A percentile compares a stretch with the other conserved stretches of the same genome.
Conservation (phyloP, 305 asterid species). For the Fraxinus albicans region DNA sequence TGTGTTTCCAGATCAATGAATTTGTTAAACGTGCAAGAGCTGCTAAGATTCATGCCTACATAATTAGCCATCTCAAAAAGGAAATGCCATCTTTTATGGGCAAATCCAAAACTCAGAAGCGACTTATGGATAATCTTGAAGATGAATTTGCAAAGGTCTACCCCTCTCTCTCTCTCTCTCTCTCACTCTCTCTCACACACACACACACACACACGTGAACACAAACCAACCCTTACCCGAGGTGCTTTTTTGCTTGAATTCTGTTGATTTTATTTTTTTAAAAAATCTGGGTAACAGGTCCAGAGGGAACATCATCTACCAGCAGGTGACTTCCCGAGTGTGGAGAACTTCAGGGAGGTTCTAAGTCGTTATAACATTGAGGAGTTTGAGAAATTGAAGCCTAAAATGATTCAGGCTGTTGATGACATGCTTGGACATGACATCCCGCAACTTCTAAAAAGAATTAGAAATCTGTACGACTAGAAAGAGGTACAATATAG, state of each 20-base stretch:
- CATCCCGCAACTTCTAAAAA: slow-evolving; percentile 70
- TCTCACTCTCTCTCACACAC: neutral
- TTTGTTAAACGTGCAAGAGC: slow-evolving; percentile 94
- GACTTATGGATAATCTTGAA: slow-evolving; percentile 65
- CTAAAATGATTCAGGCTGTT: slow-evolving; percentile 67
- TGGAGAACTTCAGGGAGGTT: slow-evolving; percentile 64
- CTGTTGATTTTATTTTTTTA: neutral
- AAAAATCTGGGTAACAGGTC: slow-evolving; percentile 39
- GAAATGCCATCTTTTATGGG: slow-evolving; percentile 93
- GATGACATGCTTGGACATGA: slow-evolving; percentile 82
- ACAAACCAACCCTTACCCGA: neutral
- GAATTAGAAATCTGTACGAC: slow-evolving; percentile 66
- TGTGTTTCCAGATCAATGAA: slow-evolving; percentile 64
- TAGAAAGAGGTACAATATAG: slow-evolving; percentile 15
- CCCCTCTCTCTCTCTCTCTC: slow-evolving; percentile 3
- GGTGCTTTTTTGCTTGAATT: neutral
- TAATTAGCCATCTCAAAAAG: slow-evolving; percentile 81
- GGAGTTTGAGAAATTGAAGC: slow-evolving; percentile 80
- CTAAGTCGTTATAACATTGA: slow-evolving; percentile 53
- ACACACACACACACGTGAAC: neutral
- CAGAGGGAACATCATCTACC: slow-evolving; percentile 72
- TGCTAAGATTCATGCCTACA: slow-evolving; percentile 88
- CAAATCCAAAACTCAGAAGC: slow-evolving; percentile 66
- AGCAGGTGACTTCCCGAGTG: slow-evolving; percentile 75
- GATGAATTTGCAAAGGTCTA: slow-evolving; percentile 59